Evolutionary conservation across 805 yeast species (phyloP).

Genomic region (Spathaspora passalidarum): DNA sequence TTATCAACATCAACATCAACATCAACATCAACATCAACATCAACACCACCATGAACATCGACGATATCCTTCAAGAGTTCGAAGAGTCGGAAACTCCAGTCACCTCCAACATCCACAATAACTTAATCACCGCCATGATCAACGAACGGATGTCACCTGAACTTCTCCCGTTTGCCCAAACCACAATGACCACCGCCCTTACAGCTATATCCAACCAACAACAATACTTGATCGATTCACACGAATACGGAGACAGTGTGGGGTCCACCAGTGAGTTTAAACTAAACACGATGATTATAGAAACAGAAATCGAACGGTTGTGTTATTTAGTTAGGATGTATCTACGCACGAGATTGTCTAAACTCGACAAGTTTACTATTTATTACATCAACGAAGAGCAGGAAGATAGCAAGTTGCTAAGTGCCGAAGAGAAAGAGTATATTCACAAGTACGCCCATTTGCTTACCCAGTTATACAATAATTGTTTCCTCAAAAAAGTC

Average conservation of each 20-base stretch:
- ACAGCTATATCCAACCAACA: conserved; percentile 64
- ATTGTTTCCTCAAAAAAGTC: conserved; percentile 60
- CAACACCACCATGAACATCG: conserved; percentile 58
- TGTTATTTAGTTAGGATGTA: conserved; percentile 80
- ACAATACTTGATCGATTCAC: conserved; percentile 71
- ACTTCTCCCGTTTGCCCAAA: conserved; percentile 68
- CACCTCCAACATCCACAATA: conserved; percentile 28
- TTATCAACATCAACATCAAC: too few species aligned
- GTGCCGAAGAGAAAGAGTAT: conserved; percentile 60
- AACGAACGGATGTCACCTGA: conserved; percentile 87
- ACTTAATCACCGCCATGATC: conserved; percentile 66
- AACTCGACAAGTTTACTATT: conserved; percentile 68
- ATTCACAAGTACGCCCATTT: conserved; percentile 67
- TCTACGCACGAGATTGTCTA: conserved; percentile 70
- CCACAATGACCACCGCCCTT: conserved; percentile 56
- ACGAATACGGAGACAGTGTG: conserved; percentile 65
- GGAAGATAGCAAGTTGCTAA: conserved; percentile 31
- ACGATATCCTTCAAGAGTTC: conserved; percentile 67
- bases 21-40: too few species aligned
- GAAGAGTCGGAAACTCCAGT: conserved; percentile 28
- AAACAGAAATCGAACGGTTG: conserved; percentile 86
- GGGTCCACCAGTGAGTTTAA: conserved; percentile 54
- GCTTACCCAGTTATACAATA: conserved; percentile 61
- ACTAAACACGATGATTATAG: conserved; percentile 77
- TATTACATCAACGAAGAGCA: conserved; percentile 44